Evolutionary conservation across 176 grass and related monocot genomes (phyloP), one percentile per base, ranked within the genome.

Genomic region (Zoysia pacifica): DNA sequence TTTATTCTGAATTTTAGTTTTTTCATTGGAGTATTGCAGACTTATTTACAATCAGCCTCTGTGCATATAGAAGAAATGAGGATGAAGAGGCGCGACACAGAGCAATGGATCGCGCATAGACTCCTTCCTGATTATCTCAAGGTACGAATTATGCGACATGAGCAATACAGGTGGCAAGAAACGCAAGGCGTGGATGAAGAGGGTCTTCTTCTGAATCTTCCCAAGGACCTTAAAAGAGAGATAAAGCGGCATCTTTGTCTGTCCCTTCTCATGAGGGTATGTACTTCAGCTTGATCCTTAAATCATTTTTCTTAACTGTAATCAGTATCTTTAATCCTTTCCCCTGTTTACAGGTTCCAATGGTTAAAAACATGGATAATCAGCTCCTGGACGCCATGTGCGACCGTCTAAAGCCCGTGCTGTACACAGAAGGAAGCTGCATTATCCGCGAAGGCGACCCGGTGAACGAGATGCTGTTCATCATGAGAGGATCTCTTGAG

Each of bases 111-210:
- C 90, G 76, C 88, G 67, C 88, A 95, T 73, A 82, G 96, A 3
- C 54, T 89, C 73, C 92, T 99, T 83, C 90, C 96, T 73, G 96
- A 93, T 76, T 93, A 67, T 70, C 78, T 99, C 11, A 99, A 78
- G 86, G 96, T 93, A 48, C 82, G 92, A 51, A 99, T 99, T 79
- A 60, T 83, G 52, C 92, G 88, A 40, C 81, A 99, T 53, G 92
- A 94, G 64, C 96, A 94, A 50, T 98, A 98, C 70, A 98, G 74
- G 79, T 98, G 92, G 92, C 92, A 98, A 83, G 96, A 98, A 88
- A 98, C 96, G 79, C 87, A 90, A 87, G 96, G 96, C 2, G 92
- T 98, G 67, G 90, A 98, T 76, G 96, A 98, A 93, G 88, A 93
- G 16, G 72, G 70, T 18, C 84, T 98, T 86, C 92, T 98, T 78